These are phyloP conservation scores for Calonectria pauciramosa DNA, from an alignment of 2,329 filamentous ascomycete species.

Conservation along the genomic window DNA sequence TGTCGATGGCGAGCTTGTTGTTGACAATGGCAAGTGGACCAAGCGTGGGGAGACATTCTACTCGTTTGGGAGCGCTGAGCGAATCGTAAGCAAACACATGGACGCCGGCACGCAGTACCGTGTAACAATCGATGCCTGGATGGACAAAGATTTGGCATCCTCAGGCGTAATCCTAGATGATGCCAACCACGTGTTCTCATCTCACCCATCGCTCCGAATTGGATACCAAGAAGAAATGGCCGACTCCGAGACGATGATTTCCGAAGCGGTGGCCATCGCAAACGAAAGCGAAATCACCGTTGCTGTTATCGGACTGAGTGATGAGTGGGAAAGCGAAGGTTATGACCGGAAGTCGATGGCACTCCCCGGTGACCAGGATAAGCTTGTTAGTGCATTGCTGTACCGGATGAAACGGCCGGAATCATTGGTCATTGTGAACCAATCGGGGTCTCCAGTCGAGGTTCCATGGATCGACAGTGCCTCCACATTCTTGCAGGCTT, in stretches of 20 bases:
- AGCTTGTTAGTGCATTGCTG: constrained; percentile 9
- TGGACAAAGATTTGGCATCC: not conserved
- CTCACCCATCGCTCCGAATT: constrained; percentile 30
- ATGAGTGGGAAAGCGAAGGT: constrained; percentile 36
- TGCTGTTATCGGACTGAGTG: constrained; percentile 26
- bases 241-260: constrained; percentile 1
- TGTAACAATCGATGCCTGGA: constrained; percentile 12
- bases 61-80: constrained; percentile 24
- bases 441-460: constrained; percentile 31
- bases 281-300: constrained; percentile 26
- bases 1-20: constrained; percentile 17
- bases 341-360: constrained; percentile 31
- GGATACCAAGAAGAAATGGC: constrained; percentile 24
- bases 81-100: not conserved
- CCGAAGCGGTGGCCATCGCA: constrained; percentile 23
- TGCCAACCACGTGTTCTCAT: constrained; percentile 18
- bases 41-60: constrained; percentile 22
- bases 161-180: not conserved
- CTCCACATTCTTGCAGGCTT: constrained; percentile 20
- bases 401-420: constrained; percentile 2
- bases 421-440: constrained; percentile 30
- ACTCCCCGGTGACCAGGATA: constrained; percentile 25
- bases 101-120: not conserved
- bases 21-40: constrained; percentile 19
- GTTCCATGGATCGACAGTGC: constrained; percentile 19